These are phyloP conservation scores for Petunia axillaris DNA, from an alignment of 257 asterid genomes.

Conservation along the genomic window DNA sequence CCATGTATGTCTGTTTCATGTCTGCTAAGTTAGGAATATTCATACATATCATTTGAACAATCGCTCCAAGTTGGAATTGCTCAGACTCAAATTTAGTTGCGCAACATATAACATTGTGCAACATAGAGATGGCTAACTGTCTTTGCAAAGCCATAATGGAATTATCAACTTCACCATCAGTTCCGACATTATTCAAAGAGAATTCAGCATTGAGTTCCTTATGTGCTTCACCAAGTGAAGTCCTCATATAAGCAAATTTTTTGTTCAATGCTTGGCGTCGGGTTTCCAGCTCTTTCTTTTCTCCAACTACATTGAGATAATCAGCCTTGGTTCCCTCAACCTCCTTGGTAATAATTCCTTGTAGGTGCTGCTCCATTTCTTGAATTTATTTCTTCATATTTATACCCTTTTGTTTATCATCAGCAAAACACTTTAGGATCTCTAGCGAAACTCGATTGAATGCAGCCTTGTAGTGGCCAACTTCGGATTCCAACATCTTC, in stretches of 20 bases:
- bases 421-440: conserved; percentile 33
- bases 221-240: conserved; percentile 33
- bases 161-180: too few species aligned
- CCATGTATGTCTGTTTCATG: too few species aligned
- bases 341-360: conserved; percentile 29
- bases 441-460: conserved; percentile 40
- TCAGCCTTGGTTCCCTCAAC: conserved; percentile 46
- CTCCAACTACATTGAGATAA: conserved; percentile 33
- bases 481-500: conserved; percentile 46
- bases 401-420: conserved; percentile 43
- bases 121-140: too few species aligned
- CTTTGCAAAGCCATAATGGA: too few species aligned
- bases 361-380: conserved; percentile 48
- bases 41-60: too few species aligned
- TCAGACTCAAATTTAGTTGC: too few species aligned
- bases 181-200: too few species aligned
- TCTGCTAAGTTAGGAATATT: too few species aligned
- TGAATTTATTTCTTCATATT: conserved; percentile 40
- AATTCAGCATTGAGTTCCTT: conserved; percentile 30
- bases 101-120: too few species aligned
- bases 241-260: conserved; percentile 44
- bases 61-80: too few species aligned
- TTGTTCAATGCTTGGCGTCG: conserved; percentile 42
- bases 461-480: conserved; percentile 34
- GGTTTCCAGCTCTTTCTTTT: conserved; percentile 50